Percentiles rank a stretch among this genome's conserved stretches.
phyloP scores from a whole-genome alignment of 1,284 basidiomycete species.

The Boletus holoroseus region DNA sequence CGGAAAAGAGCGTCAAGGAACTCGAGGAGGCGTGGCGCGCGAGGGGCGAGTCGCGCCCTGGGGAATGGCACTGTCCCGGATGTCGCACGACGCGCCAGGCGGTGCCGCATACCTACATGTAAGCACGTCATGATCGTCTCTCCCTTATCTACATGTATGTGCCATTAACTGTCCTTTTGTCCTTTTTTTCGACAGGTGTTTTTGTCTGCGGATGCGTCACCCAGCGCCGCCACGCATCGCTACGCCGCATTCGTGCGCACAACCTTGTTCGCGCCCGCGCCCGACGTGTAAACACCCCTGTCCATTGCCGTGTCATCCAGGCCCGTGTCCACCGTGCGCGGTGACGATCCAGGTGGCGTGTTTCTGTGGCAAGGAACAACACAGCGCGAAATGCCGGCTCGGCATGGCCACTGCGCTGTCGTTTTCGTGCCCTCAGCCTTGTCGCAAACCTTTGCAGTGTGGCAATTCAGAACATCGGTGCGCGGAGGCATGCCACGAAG shows the following conservation, averaged over 20 bases:
- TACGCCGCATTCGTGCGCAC: slow-evolving; percentile 83
- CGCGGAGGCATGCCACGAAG: slow-evolving; percentile 62
- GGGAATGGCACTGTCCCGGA: slow-evolving; percentile 85
- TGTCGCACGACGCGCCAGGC: slow-evolving; percentile 71
- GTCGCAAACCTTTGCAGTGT: slow-evolving; percentile 55
- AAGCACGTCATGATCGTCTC: neutral
- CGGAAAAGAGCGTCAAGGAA: slow-evolving; percentile 73
- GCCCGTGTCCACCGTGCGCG: slow-evolving; percentile 74
- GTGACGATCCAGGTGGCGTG: slow-evolving; percentile 52
- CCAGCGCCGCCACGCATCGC: slow-evolving; percentile 63
- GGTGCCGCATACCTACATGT: slow-evolving; percentile 69
- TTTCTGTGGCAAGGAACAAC: slow-evolving; percentile 57
- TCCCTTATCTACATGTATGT: slow-evolving; percentile 8
- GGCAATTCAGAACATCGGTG: slow-evolving; percentile 61
- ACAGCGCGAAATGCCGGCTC: slow-evolving; percentile 62
- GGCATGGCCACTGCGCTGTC: slow-evolving; percentile 21
- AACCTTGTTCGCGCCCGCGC: slow-evolving; percentile 66
- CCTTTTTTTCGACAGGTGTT: slow-evolving; percentile 55
- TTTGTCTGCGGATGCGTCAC: slow-evolving; percentile 72
- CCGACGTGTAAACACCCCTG: slow-evolving; percentile 69
- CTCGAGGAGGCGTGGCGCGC: slow-evolving; percentile 69
- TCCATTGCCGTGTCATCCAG: slow-evolving; percentile 63
- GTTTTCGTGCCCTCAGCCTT: slow-evolving; percentile 55
- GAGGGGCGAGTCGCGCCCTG: slow-evolving; percentile 59
- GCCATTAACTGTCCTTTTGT: neutral